Evolutionary conservation across 2,329 filamentous ascomycete species (phyloP), one percentile per base, ranked within the genome.

Genomic region (Beauveria medogensis): DNA sequence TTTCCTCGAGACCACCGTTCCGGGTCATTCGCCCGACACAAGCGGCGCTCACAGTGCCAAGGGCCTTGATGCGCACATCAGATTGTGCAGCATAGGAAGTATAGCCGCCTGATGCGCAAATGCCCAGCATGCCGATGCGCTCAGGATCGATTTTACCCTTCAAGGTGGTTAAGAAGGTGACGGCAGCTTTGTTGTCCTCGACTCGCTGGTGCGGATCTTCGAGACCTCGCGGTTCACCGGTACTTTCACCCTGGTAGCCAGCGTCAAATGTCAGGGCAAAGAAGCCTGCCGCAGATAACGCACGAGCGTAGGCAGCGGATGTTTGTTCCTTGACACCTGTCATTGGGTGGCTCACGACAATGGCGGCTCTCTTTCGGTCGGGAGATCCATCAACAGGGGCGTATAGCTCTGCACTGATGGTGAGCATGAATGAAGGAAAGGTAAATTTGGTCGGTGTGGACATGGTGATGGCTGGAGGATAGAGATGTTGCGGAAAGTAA

Each of bases 31-130:
- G 58, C 20, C 74, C 73, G 10, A 73, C 64, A 62, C 68, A 69
- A 1, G 69, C 70, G 1, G 66, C 67, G 22, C 64, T 67, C 0
- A 69, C 58, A 3, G 70, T 72, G 5, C 72, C 74, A 16, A 72
- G 64, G 8, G 73, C 74, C 60, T 71, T 72, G 63, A 77, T 72
- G 8, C 75, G 73, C 8, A 59, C 46, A 54, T 77, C 71, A 5
- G 69, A 68, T 54, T 73, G 68, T 18, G 75, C 69, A 1, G 74
- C 72, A 55, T 68, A 70, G 7, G 68, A 62, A 0, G 66, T 69
- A 58, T 75, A 77, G 12, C 71, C 72, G 18, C 75, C 74, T 1
- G 68, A 67, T 1, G 70, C 72, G 59, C 74, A 77, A 53, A 77
- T 73, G 2, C 75, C 75, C 2, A 77, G 64, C 1, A 69, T 68